These are phyloP conservation scores for Falciphora oryzae DNA, from an alignment of 2,329 filamentous ascomycete species.

Conservation along the genomic window DNA sequence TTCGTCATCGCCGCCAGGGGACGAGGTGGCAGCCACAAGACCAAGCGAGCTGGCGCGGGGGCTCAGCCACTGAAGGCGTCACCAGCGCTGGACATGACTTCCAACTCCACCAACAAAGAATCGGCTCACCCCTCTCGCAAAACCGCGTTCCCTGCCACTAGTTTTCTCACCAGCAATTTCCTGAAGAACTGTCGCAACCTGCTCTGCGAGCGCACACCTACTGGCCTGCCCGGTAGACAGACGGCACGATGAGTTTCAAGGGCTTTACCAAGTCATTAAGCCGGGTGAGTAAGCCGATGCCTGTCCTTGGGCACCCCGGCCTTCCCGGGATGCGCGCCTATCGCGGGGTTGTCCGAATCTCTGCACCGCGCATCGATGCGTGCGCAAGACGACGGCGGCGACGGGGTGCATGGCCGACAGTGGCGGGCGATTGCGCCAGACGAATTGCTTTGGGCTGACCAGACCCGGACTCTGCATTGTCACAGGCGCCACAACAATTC, in stretches of 20 bases:
- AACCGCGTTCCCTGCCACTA: not conserved
- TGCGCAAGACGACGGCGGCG: not conserved
- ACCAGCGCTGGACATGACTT: constrained; percentile 9
- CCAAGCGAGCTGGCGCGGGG: constrained; percentile 3
- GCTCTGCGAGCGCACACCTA: not conserved
- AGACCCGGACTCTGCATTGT: constrained; percentile 16
- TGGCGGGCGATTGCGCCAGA: not conserved
- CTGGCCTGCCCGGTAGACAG: not conserved
- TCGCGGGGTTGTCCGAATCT: not conserved
- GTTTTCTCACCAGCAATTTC: not conserved
- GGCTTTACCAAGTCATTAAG: constrained; percentile 9
- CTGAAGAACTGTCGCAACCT: not conserved
- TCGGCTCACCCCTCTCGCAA: not conserved
- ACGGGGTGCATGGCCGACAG: too few relatives aligned
- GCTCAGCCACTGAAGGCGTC: constrained; percentile 10
- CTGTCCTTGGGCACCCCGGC: not conserved
- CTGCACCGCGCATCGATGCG: not conserved
- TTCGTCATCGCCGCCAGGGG: not conserved
- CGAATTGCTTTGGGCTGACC: not conserved
- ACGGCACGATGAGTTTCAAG: constrained; percentile 10
- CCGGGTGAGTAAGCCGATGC: constrained; percentile 3
- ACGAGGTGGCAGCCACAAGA: not conserved
- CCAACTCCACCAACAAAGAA: constrained; percentile 9
- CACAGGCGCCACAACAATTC: constrained; percentile 80
- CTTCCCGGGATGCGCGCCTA: not conserved